Conservation (phyloP, 352 stramenopile genomes). For the Phytophthora sojae region DNA sequence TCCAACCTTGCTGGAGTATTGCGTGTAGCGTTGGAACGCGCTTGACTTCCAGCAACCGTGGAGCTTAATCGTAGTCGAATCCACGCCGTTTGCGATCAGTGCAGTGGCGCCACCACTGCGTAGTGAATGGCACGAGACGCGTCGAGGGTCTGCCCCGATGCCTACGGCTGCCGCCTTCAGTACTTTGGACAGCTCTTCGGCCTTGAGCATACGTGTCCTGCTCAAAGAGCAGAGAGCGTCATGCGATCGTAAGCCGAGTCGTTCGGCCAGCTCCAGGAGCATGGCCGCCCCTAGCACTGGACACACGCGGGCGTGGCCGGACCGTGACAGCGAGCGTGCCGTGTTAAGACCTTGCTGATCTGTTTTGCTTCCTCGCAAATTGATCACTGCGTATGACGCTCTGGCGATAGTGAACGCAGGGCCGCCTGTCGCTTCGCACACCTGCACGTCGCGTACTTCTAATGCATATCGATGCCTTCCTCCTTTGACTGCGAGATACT, state of each 20-base stretch:
- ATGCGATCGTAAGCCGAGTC: not conserved
- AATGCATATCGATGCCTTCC: conserved; percentile 14
- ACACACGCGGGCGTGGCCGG: not conserved
- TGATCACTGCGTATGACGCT: not conserved
- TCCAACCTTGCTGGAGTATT: not conserved
- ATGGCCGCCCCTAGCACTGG: not conserved
- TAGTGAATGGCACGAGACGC: not conserved
- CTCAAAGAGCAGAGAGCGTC: not conserved
- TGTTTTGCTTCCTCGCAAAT: not conserved
- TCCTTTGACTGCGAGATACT: conserved; percentile 18
- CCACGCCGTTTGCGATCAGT: not conserved
- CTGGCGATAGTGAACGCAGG: conserved; percentile 2
- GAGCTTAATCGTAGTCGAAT: not conserved
- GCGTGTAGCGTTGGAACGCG: not conserved
- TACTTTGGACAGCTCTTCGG: not conserved
- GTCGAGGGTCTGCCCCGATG: not conserved
- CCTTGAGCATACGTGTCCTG: not conserved
- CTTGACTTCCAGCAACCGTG: not conserved
- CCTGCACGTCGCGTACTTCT: conserved; percentile 15
- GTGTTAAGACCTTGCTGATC: not conserved
- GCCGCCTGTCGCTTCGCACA: conserved; percentile 6
- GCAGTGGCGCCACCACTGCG: not conserved
- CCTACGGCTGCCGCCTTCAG: not conserved
- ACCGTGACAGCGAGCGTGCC: not conserved
- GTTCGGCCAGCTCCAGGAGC: not conserved